These are phyloP conservation scores for Talaromyces rugulosus DNA, from an alignment of 2,329 filamentous ascomycete genomes.

Conservation along the genomic window DNA sequence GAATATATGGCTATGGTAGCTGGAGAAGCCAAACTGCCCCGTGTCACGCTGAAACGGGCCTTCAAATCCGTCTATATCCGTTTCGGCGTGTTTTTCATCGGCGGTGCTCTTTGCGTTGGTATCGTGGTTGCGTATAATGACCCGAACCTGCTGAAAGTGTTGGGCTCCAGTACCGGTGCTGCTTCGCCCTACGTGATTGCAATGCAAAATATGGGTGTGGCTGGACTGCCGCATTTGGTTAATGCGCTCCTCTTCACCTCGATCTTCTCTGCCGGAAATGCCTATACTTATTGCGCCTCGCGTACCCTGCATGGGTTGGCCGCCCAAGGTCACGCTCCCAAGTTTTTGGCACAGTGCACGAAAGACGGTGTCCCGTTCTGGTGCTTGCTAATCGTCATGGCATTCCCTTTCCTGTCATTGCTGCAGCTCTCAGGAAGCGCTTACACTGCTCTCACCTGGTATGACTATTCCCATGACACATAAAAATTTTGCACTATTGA, in stretches of 20 bases:
- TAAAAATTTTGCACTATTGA: not conserved
- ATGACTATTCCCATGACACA: constrained; percentile 40
- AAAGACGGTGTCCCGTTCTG: constrained; percentile 9
- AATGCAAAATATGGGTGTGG: constrained; percentile 63
- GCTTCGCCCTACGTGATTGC: constrained; percentile 64
- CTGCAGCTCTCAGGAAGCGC: constrained; percentile 57
- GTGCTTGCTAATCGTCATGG: constrained; percentile 7
- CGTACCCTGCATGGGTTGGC: constrained; percentile 66
- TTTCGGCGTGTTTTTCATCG: constrained; percentile 69
- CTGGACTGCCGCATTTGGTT: constrained; percentile 64
- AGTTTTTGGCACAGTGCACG: constrained; percentile 7
- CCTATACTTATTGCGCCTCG: constrained; percentile 64
- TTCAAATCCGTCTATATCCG: constrained; percentile 75
- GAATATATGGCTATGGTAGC: constrained; percentile 52
- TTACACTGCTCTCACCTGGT: constrained; percentile 53
- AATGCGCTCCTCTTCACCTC: constrained; percentile 69
- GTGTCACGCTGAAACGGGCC: constrained; percentile 64
- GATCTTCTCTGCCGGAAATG: constrained; percentile 66
- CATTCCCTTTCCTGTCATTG: constrained; percentile 62
- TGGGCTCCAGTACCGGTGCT: constrained; percentile 54
- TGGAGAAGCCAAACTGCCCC: constrained; percentile 65
- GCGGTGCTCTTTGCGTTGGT: constrained; percentile 66
- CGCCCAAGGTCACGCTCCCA: constrained; percentile 62
- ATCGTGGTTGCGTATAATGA: constrained; percentile 67
- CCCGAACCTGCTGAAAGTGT: constrained; percentile 53